Base-by-base conservation (phyloP, 1,284 basidiomycete species). In the Termitomyces sp. region DNA sequence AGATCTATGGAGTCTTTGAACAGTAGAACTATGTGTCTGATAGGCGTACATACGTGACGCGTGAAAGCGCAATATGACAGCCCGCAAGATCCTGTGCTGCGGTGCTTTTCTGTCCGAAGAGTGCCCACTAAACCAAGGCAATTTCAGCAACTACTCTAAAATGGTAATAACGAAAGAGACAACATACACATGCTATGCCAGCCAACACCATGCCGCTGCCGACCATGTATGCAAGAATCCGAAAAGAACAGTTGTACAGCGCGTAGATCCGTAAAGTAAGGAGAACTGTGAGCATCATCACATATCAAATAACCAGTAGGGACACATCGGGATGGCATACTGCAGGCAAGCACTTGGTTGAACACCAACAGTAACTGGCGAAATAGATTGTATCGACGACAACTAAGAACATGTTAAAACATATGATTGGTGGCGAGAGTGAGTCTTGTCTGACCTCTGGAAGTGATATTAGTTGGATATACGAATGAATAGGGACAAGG, bases 181-280 rank as follows among this genome's bases (percentile, higher is more conserved):
- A 43, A 62, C 67, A 41, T 54, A 72, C 68, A 35, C 55, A 63
- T 26, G 63, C 44, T n/a, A 70, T 49, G 0, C 50, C 58, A 16
- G 58, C 40, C 19, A 72, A 53, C 5, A 68, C 53, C 0, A 56
- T 59, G 10, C 62, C 69, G 40, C 57, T 64, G 26, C 57, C 58
- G 16, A 68, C 45, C 61, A 72, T 60, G 46, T 53, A 67, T 1
- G 54, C 51, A 31, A 73, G 52, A 40, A 72, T 63, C 37, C 62
- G 60, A 28, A 58, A 34, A 3, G 70, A 70, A 28, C 71, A 60
- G 8, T 62, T 63, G 46, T 72, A 74, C n/a, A 76, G 55, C 3
- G 73, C 74, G 49, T 73, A 75, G 47, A 72, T 68, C 31, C 74
- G 65, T 11, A 73, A 51, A 2, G 69, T 69, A 21, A 76, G 62